Evolutionary conservation across 495 filamentous ascomycete species (phyloP).

Genomic region (Diplogelasinospora grovesii): DNA sequence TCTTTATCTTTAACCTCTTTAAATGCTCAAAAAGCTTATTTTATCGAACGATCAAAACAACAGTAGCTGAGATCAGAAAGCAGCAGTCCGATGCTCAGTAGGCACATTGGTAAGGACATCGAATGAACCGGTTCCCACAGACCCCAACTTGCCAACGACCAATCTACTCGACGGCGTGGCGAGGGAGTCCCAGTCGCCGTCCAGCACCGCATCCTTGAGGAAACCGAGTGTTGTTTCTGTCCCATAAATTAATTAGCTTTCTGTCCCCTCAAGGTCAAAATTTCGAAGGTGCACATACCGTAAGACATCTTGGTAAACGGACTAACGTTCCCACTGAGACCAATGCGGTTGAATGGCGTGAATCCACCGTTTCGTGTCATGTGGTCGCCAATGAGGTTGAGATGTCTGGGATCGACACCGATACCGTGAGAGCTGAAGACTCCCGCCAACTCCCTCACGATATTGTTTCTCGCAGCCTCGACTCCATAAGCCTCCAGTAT

Average conservation of each 20-base stretch:
- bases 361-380: constrained; percentile 90
- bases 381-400: constrained; percentile 92
- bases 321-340: constrained; percentile 71
- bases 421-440: constrained; percentile 94
- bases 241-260: constrained; percentile 3
- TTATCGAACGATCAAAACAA: too few species aligned
- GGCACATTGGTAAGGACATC: constrained; percentile 62
- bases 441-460: constrained; percentile 76
- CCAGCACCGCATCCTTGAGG: constrained; percentile 82
- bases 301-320: constrained; percentile 98
- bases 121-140: constrained; percentile 84
- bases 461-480: constrained; percentile 79
- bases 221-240: constrained; percentile 83
- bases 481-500: constrained; percentile 85
- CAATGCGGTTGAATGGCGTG: constrained; percentile 84
- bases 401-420: constrained; percentile 81
- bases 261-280: neutral
- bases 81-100: constrained; percentile 22
- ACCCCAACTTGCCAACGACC: constrained; percentile 74
- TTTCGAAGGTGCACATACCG: constrained; percentile 29
- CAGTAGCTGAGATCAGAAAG: too few species aligned
- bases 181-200: constrained; percentile 84
- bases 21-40: too few species aligned
- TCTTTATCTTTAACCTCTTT: too few species aligned
- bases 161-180: constrained; percentile 80